Evolutionary conservation across 495 filamentous ascomycete genomes (phyloP), one percentile per base, ranked within the genome.

Genomic region (Xanthoparmelia taractica): DNA sequence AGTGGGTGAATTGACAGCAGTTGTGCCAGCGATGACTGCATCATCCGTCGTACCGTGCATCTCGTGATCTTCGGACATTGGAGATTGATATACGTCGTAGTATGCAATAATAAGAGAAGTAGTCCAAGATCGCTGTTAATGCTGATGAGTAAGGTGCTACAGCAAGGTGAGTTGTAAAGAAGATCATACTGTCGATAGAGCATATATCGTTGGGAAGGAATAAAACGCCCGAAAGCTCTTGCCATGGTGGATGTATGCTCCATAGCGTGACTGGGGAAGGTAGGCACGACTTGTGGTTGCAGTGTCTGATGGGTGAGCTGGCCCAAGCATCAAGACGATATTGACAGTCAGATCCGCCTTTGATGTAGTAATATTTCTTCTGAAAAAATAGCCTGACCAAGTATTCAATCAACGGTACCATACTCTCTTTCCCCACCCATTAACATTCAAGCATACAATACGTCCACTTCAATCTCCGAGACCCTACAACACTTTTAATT

Each of bases 141-240:
- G 38, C 13, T 48, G 29, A 47, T 18, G 4, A 10, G 11, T 27
- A 11, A 33, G 41, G 6, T 50, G 33, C 23, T 29, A 29, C n/a
- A 43, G 23, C n/a, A 25, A 34, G 29, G 27, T 43, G 2, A 3
- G 23, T 37, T 8, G n/a, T 10, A 18, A 23, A 25, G 8, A n/a
- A 27, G 7, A 61, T 25, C n/a, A 58, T 58, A 20, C n/a, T 23
- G 56, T 23, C 33, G 56, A 38, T 36, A 58, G 56, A 34, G 23
- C n/a, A n/a, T 45, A 37, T 0, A 50, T 52, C 2, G 15, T 48
- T 31, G 25, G 31, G 23, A 45, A 43, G 37, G n/a, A 4, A 58
- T 15, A 4, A 31, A 1, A 18, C 5, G 5, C 25, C 45, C 25
- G 36, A 23, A 43, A 33, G 57, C 57, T 43, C 57, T n/a, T 59